Evolutionary conservation across 1,139 yeast species (phyloP).

Genomic region (Scheffersomyces stambukii): DNA sequence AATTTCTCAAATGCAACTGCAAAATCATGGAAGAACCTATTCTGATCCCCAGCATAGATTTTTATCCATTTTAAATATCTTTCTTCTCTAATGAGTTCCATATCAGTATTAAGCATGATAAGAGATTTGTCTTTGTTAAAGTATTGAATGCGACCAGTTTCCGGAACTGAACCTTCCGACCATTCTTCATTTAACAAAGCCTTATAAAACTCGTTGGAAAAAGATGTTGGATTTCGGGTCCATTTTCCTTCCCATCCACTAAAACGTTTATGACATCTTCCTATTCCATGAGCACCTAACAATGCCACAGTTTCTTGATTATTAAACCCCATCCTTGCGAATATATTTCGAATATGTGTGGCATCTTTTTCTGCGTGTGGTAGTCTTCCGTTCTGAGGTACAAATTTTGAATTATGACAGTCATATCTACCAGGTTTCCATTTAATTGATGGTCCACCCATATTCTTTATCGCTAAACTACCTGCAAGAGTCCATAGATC

Average conservation of each 20-base stretch:
- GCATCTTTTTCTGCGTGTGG: slow-evolving; percentile 55
- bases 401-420: slow-evolving; percentile 44
- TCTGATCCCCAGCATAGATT: slow-evolving; percentile 52
- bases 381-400: slow-evolving; percentile 60
- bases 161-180: slow-evolving; percentile 31
- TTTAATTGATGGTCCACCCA: slow-evolving; percentile 55
- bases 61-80: slow-evolving; percentile 47
- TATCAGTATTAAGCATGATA: slow-evolving; percentile 69
- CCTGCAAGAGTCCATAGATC: slow-evolving; percentile 70
- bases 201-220: slow-evolving; percentile 35
- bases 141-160: slow-evolving; percentile 37
- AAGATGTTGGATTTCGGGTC: slow-evolving; percentile 30
- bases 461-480: slow-evolving; percentile 51
- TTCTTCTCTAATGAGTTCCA: slow-evolving; percentile 49
- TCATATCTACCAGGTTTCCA: slow-evolving; percentile 67
- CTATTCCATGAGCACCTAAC: slow-evolving; percentile 63
- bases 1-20: slow-evolving; percentile 50
- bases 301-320: slow-evolving; percentile 62
- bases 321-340: slow-evolving; percentile 56
- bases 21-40: slow-evolving; percentile 49
- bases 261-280: slow-evolving; percentile 55
- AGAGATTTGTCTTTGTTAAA: slow-evolving; percentile 33
- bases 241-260: slow-evolving; percentile 46
- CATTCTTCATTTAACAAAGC: slow-evolving; percentile 29
- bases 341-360: slow-evolving; percentile 51